Evolutionary conservation across 2,329 filamentous ascomycete genomes (phyloP).

Genomic region (Ophiostoma triangulosporum): DNA sequence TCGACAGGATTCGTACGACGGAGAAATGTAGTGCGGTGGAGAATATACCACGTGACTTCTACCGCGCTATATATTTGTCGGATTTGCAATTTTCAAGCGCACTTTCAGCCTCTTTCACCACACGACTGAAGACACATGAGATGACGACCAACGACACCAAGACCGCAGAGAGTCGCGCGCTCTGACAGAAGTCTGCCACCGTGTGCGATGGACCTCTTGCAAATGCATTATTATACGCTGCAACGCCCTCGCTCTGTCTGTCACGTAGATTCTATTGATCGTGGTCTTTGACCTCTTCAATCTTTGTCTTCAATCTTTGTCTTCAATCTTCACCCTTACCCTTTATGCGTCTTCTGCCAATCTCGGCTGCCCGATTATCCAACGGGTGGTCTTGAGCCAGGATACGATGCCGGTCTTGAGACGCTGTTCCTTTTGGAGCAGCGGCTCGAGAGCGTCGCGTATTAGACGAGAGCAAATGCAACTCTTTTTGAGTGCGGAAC

Average conservation of each 20-base stretch:
- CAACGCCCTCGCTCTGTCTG: not conserved
- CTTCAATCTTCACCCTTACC: not conserved
- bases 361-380: slow-evolving; percentile 22
- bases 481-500: slow-evolving; percentile 29
- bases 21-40: not conserved
- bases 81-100: not conserved
- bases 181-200: no score
- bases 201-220: no score
- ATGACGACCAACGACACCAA: no score
- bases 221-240: no score
- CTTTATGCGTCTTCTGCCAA: slow-evolving; percentile 22
- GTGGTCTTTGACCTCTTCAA: not conserved
- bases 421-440: not conserved
- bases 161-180: no score
- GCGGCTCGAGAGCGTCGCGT: slow-evolving; percentile 13
- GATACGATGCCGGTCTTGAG: slow-evolving; percentile 13
- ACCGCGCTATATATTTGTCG: not conserved
- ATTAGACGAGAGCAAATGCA: slow-evolving; percentile 25
- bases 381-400: slow-evolving; percentile 26
- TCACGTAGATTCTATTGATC: not conserved
- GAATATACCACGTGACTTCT: not conserved
- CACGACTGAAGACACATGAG: no score
- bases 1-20: not conserved
- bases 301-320: not conserved
- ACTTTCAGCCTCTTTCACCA: no score